phyloP scores from a whole-genome alignment of 2,329 filamentous ascomycete species.

The Leptographium lundbergii region DNA sequence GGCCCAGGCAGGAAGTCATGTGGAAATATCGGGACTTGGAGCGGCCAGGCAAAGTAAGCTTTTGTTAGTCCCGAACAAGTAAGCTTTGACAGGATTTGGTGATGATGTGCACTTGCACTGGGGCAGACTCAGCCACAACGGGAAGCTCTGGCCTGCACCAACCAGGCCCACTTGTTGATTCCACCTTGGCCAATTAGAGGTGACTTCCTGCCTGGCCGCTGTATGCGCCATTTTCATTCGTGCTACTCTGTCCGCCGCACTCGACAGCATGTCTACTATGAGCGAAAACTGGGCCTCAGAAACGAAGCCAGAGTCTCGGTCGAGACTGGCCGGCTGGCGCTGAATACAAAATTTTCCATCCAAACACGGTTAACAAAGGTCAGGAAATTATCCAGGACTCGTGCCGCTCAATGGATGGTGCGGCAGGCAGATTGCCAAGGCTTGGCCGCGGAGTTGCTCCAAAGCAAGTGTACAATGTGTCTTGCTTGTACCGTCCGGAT shows the following conservation, averaged over 20 bases:
- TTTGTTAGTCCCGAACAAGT: not conserved
- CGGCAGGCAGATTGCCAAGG: constrained; percentile 10
- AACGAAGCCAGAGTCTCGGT: too few species aligned
- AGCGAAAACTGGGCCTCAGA: too few species aligned
- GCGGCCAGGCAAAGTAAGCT: not conserved
- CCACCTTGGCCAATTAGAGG: not conserved
- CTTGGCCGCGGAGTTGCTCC: not conserved
- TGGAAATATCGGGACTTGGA: not conserved
- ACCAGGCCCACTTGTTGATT: not conserved
- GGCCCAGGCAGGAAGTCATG: not conserved
- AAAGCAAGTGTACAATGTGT: too few species aligned
- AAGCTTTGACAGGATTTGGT: not conserved
- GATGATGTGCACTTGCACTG: not conserved
- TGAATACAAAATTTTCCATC: too few species aligned
- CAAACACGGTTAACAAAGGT: too few species aligned
- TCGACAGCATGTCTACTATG: constrained; percentile 8
- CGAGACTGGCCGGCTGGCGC: too few species aligned
- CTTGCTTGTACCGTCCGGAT: constrained; percentile 17
- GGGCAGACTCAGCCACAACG: not conserved
- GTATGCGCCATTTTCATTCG: too few species aligned
- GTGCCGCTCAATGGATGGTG: too few species aligned
- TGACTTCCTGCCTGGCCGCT: too few species aligned
- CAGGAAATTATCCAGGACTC: too few species aligned
- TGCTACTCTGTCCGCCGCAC: too few species aligned
- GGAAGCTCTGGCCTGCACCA: not conserved